Evolutionary conservation across 1,284 basidiomycete genomes (phyloP).

Genomic region (Trichosporon sp.): DNA sequence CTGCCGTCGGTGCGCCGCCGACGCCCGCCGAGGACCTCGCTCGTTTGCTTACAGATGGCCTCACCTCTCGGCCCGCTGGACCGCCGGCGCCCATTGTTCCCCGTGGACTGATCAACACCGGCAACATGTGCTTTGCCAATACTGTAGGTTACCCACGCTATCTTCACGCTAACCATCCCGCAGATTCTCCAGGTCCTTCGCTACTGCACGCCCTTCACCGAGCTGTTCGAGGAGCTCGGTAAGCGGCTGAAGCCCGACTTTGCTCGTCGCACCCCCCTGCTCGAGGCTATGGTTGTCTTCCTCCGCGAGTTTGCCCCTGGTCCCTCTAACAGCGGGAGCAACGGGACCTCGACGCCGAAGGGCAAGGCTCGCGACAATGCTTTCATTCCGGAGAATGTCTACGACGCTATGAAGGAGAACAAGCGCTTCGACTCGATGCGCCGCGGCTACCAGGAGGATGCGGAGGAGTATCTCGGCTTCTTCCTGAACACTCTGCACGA

Average conservation of each 20-base stretch:
- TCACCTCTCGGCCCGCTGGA: conserved; percentile 12
- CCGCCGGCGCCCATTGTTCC: conserved; percentile 44
- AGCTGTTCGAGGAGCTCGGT: conserved; percentile 68
- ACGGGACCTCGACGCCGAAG: conserved; percentile 25
- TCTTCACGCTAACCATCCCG: background rate
- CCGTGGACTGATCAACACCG: conserved; percentile 88
- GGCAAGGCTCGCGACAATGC: conserved; percentile 51
- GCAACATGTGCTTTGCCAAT: conserved; percentile 98
- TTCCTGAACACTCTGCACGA: conserved; percentile 94
- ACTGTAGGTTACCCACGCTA: conserved; percentile 51
- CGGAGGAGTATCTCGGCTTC: conserved; percentile 97
- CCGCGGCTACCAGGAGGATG: conserved; percentile 94
- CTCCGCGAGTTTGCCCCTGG: conserved; percentile 63
- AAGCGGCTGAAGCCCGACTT: conserved; percentile 53
- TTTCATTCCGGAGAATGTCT: conserved; percentile 83
- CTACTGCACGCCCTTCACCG: conserved; percentile 80
- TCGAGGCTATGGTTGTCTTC: conserved; percentile 77
- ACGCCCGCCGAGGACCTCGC: conserved; percentile 57
- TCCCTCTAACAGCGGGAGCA: conserved; percentile 13
- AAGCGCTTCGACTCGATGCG: conserved; percentile 90
- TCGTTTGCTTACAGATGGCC: conserved; percentile 55
- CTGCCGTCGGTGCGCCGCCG: conserved; percentile 48
- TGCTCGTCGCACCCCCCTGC: conserved; percentile 61
- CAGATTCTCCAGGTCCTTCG: conserved; percentile 78
- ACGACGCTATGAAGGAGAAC: conserved; percentile 92